Conservation (phyloP, 305 asterid genomes). For the Plantago coronopus region DNA sequence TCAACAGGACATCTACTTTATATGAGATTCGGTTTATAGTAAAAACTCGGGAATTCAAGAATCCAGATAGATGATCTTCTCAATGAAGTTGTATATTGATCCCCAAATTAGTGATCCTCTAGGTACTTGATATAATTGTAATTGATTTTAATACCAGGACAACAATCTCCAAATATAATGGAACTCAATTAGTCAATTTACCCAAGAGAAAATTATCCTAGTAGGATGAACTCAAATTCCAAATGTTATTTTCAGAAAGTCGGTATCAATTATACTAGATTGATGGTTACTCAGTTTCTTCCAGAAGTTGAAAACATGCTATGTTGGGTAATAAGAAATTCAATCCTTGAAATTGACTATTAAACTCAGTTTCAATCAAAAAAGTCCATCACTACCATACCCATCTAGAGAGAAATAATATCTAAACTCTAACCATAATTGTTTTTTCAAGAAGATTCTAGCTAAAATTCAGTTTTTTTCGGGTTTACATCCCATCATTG, state of each 20-base stretch:
- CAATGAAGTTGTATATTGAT: too few species aligned
- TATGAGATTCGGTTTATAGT: too few species aligned
- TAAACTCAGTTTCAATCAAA: conserved; percentile 8
- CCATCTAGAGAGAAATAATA: conserved; percentile 16
- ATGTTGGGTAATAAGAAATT: not conserved
- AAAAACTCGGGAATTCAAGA: too few species aligned
- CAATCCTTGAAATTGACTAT: conserved; percentile 3
- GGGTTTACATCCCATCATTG: not conserved
- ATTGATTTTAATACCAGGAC: too few species aligned
- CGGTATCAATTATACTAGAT: conserved; percentile 12
- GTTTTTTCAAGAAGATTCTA: conserved; percentile 18
- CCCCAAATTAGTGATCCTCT: too few species aligned
- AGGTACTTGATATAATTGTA: too few species aligned
- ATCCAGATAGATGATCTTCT: too few species aligned
- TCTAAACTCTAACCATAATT: conserved; percentile 13
- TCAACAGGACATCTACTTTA: too few species aligned
- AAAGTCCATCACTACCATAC: conserved; percentile 19
- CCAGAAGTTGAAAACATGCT: conserved; percentile 3
- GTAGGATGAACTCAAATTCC: not conserved
- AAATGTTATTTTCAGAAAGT: not conserved
- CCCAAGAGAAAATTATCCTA: too few species aligned
- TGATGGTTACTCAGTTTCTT: conserved; percentile 12
- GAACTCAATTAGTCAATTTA: too few species aligned
- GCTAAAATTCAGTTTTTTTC: not conserved
- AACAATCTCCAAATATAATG: too few species aligned